Base-by-base conservation (phyloP, 176 grass and related monocot genomes). In the Cenchrus purpureus region DNA sequence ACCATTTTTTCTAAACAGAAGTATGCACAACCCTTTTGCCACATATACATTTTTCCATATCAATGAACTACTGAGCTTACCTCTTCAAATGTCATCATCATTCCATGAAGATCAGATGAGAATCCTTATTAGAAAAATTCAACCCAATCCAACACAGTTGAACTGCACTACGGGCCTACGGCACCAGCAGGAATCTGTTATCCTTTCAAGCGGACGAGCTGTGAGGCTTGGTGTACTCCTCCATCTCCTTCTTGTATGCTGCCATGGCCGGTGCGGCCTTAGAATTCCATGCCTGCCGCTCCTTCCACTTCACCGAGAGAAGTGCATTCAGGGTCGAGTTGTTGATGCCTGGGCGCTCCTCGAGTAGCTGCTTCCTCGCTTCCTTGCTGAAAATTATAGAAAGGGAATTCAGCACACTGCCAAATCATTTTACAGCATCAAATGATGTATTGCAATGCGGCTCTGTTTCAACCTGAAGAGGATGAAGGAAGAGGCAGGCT, bases 271-370 rank as follows among this genome's bases (percentile, higher is more conserved):
- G 44, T 13, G 86, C 88, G 0, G 93, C 93, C 87, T 88, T 91
- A 15, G 81, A 48, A 40, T 87, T 92, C 96, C 96, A 94, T 15
- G 51, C 71, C 64, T 88, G 79, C 86, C 53, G 94, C 81, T 98
- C 93, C 91, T 98, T 98, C 97, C 93, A 98, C 84, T 94, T 98
- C 72, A 98, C 93, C 12, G 90, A 91, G 63, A 95, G 84, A 34
- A 95, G 78, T 11, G 93, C 90, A 6, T 68, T 94, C 5, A 95
- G 17, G 10, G 93, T 95, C 0, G 93, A 72, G 74, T 91, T 82
- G 49, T 79, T 67, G 64, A 88, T 81, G 13, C 90, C 84, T 0
- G 84, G 86, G 10, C 81, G 65, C 75, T 99, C 93, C 83, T 91
- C 90, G 15, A 17, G 15, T 43, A 95, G 67, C 50, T 95, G 87